Percentiles rank a stretch among this genome's conserved stretches.
These are phyloP conservation scores for Lenzites betulinus DNA, from an alignment of 768 basidiomycete genomes.

Conservation along the genomic window DNA sequence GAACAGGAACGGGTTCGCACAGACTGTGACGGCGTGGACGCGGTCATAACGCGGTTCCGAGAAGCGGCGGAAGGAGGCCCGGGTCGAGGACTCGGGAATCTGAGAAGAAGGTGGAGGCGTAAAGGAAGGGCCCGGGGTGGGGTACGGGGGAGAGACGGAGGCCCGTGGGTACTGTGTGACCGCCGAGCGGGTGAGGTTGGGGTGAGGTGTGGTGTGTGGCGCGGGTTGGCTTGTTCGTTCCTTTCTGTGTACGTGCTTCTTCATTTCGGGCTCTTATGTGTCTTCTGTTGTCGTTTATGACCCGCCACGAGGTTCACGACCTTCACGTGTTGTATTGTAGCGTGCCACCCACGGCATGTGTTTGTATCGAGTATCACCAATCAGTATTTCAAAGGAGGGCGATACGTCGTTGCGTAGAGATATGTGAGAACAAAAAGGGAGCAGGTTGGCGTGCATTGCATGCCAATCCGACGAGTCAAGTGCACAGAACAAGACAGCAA, in stretches of 20 bases:
- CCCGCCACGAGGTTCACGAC: conserved; percentile 5
- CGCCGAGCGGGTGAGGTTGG: background rate
- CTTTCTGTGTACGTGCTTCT: background rate
- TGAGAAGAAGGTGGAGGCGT: background rate
- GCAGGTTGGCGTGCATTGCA: too few species aligned
- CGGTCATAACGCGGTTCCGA: conserved; percentile 1
- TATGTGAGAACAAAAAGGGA: too few species aligned
- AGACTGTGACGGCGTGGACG: conserved; percentile 35
- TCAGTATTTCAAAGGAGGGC: too few species aligned
- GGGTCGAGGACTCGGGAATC: background rate
- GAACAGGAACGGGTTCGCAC: conserved; percentile 59
- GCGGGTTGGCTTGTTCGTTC: too few species aligned
- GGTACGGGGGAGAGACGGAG: background rate
- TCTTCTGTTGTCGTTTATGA: conserved; percentile 7
- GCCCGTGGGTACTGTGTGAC: background rate
- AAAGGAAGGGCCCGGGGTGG: background rate
- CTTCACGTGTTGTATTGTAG: conserved; percentile 3
- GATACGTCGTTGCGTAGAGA: too few species aligned
- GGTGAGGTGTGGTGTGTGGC: conserved; percentile 3
- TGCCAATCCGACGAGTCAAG: too few species aligned
- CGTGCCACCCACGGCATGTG: background rate
- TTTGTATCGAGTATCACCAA: background rate
- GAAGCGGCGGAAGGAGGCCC: background rate
- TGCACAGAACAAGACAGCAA: too few species aligned
- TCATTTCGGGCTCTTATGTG: conserved; percentile 10